Base-by-base conservation (phyloP, 2,329 filamentous ascomycete genomes). In the Fusarium nanum region DNA sequence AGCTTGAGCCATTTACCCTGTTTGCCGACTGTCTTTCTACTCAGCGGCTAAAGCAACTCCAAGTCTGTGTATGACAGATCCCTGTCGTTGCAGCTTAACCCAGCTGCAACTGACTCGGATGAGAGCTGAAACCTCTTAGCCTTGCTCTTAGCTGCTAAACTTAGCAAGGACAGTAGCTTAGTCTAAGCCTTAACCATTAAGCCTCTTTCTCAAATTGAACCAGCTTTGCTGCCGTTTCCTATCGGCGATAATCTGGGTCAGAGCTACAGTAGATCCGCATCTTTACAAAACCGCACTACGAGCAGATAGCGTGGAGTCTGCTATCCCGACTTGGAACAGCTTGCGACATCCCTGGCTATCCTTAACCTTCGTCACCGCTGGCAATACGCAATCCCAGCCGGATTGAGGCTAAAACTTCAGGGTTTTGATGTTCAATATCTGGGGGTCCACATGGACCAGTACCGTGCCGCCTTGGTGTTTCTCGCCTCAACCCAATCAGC, bases 71-170 rank as follows among this genome's bases (percentile, higher is more conserved):
- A 74, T 70, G 56, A 61, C 58, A 47, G 50, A 64, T 56, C 72
- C 72, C 64, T 73, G 70, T 52, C 46, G 58, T 48, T 50, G 56
- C 46, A 16, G 60, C 52, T 58, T 60, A 65, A 60, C 48, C 55
- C 50, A 37, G 23, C 25, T 48, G 22, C 27, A 30, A 59, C 55
- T 49, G 62, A 58, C 56, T 66, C 62, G 58, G 59, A 68, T 62
- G 68, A 72, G 67, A 73, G 64, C 72, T 71, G 70, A 74, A 73
- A 73, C 71, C 56, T 45, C 55, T 60, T 61, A 65, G 55, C 68
- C 67, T 64, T 41, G 58, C 44, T 59, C 67, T 67, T 58, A 34
- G 65, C 64, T 58, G 56, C 28, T 34, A 56, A 47, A 23, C 28
- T n/a, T 54, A 46, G 44, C 25, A 46, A 25, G 44, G 14, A 50